Evolutionary conservation across 768 basidiomycete genomes (phyloP), one percentile per base, ranked within the genome.

Genomic region (Mycena rosella): DNA sequence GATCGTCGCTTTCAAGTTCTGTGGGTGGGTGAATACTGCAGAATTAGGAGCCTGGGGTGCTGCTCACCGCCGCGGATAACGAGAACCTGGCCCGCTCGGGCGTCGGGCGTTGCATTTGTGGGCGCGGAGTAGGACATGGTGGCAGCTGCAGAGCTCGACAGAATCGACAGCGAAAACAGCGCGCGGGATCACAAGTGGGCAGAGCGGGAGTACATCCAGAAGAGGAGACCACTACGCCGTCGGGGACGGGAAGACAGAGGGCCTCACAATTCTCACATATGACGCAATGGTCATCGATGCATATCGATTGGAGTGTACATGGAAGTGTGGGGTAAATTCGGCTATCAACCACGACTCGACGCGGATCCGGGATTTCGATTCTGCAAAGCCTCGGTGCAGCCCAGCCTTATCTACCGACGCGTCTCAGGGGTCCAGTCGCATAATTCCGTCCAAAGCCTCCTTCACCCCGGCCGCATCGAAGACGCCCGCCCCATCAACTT

Each of bases 391-490:
- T n/a, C n/a, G n/a, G n/a, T n/a, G n/a, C n/a, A n/a, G n/a, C n/a
- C n/a, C n/a, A n/a, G n/a, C 38, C 4, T 30, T 59, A 59, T 59
- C 57, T 45, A 59, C 30, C 1, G 34, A 10, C 24, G 24, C 32
- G 18, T 26, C 2, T 51, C 52, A 58, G 1, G 48, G 32, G 20
- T 68, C 67, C 62, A 60, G 18, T 42, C 29, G 67, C 60, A 75
- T 36, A 65, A 76, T 78, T 22, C 68, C 73, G 34, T 78, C 74
- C 34, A 91, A 75, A 3, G 82, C 88, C 17, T 74, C 63, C 65
- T 82, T 75, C 13, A 91, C 86, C 36, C 78, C 78, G 9, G 73
- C 74, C 24, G 84, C 85, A 67, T 86, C 82, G 68, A 88, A 91
- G 64, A 53, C 51, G 8, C 38, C 54, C 32, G 17, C 66, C 69